These are phyloP conservation scores for Ceratocystis cubensis DNA, from an alignment of 2,329 filamentous ascomycete genomes.

Conservation along the genomic window DNA sequence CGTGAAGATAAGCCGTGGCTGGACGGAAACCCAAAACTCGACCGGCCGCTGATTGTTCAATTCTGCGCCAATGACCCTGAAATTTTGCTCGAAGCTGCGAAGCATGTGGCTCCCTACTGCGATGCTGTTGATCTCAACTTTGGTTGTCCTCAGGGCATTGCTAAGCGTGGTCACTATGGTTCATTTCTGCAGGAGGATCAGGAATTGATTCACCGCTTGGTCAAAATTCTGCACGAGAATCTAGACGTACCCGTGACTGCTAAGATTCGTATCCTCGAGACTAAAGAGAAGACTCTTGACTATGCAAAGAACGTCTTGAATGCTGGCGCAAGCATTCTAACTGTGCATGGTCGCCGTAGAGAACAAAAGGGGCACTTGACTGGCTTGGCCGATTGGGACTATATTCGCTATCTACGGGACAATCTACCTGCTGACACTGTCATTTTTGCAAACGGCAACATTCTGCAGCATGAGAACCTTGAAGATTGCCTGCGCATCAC, in stretches of 20 bases:
- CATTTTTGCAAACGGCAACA: conserved; percentile 93
- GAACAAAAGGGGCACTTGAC: conserved; percentile 96
- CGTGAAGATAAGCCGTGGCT: conserved; percentile 41
- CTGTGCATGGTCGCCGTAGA: conserved; percentile 75
- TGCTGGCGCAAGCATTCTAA: conserved; percentile 84
- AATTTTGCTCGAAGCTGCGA: conserved; percentile 67
- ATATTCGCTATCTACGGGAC: conserved; percentile 69
- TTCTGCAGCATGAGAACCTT: conserved; percentile 68
- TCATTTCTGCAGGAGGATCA: conserved; percentile 92
- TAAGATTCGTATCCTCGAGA: conserved; percentile 85
- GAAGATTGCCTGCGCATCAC: conserved; percentile 66
- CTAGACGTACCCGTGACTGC: conserved; percentile 79
- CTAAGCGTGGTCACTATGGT: conserved; percentile 78
- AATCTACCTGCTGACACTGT: conserved; percentile 77
- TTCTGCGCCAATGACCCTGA: conserved; percentile 86
- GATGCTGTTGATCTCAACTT: conserved; percentile 94
- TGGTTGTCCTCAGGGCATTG: conserved; percentile 93
- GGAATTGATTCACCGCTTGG: conserved; percentile 66
- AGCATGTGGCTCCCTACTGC: conserved; percentile 69
- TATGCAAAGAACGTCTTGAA: conserved; percentile 80
- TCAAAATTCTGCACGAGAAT: conserved; percentile 67
- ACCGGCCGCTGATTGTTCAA: conserved; percentile 87
- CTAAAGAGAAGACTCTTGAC: conserved; percentile 68
- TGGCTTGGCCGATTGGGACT: conserved; percentile 82
- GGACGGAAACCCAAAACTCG: conserved; percentile 73